These are phyloP conservation scores for Irpex rosettiformis DNA, from an alignment of 1,284 basidiomycete genomes.

Conservation along the genomic window DNA sequence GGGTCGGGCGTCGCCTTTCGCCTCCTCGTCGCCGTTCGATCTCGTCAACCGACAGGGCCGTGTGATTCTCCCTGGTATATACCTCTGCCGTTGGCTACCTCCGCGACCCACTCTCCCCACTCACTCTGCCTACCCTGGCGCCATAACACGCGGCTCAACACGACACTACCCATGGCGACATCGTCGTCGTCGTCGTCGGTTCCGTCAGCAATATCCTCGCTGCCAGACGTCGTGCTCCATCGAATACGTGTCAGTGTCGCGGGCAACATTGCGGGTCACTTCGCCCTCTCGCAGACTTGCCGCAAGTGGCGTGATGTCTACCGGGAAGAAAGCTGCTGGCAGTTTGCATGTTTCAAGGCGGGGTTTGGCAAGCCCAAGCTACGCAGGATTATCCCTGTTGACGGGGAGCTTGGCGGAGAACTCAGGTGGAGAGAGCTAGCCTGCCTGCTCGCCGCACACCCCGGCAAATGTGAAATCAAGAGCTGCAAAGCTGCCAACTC, in stretches of 20 bases:
- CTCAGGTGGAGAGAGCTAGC: conserved; percentile 26
- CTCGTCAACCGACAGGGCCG: neutral
- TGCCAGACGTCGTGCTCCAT: conserved; percentile 23
- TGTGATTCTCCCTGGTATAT: neutral
- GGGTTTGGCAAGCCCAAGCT: conserved; percentile 29
- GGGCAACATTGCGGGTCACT: conserved; percentile 25
- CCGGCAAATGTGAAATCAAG: conserved; percentile 27
- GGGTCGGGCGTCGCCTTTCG: neutral
- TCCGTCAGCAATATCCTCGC: neutral
- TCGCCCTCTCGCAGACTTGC: conserved; percentile 29
- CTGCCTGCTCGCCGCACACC: conserved; percentile 23
- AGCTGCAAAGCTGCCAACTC: conserved; percentile 28
- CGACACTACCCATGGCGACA: neutral
- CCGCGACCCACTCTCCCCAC: conserved; percentile 1
- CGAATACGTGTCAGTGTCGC: conserved; percentile 18
- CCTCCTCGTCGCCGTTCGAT: neutral
- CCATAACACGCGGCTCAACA: neutral
- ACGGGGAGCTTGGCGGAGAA: neutral
- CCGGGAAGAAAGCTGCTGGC: conserved; percentile 27
- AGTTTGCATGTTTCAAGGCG: conserved; percentile 25
- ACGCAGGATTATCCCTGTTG: conserved; percentile 6
- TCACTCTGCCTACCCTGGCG: neutral
- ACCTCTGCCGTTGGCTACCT: neutral
- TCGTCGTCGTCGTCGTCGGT: neutral
- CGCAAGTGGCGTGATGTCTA: conserved; percentile 24